These are phyloP conservation scores for Hyphodiscus sp. DNA, from an alignment of 2,329 filamentous ascomycete genomes.

Conservation along the genomic window DNA sequence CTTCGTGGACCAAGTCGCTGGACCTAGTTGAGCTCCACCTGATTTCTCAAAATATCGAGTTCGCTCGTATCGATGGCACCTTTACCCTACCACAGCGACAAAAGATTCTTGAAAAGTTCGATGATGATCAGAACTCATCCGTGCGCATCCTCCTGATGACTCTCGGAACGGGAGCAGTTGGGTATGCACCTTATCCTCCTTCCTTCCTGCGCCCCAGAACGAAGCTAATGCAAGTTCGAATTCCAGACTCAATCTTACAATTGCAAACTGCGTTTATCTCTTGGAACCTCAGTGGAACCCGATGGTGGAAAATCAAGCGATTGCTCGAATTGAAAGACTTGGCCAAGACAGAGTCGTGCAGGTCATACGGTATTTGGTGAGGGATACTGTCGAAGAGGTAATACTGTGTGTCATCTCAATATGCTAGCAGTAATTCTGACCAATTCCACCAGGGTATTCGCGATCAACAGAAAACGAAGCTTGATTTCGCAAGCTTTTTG, in stretches of 20 bases:
- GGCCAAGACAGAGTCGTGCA: slow-evolving; percentile 15
- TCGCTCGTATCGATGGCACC: slow-evolving; percentile 12
- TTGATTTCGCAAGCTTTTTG: too few relatives aligned
- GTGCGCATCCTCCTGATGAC: slow-evolving; percentile 16
- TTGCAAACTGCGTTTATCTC: slow-evolving; percentile 19
- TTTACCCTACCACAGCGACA: slow-evolving; percentile 2
- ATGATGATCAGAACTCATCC: slow-evolving; percentile 7
- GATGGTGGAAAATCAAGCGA: slow-evolving; percentile 17
- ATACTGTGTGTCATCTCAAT: too few relatives aligned
- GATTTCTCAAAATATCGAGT: slow-evolving; percentile 3
- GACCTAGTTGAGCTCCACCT: slow-evolving; percentile 14
- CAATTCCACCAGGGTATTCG: too few relatives aligned
- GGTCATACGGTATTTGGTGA: slow-evolving; percentile 17
- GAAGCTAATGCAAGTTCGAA: too few relatives aligned
- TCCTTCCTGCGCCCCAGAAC: too few relatives aligned
- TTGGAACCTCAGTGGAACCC: slow-evolving; percentile 22
- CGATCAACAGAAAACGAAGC: too few relatives aligned
- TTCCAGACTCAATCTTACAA: slow-evolving; percentile 14
- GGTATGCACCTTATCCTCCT: too few relatives aligned
- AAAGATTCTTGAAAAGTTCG: slow-evolving; percentile 1
- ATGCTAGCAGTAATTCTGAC: too few relatives aligned
- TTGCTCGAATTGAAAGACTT: slow-evolving; percentile 11
- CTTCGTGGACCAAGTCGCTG: slow-evolving; percentile 17
- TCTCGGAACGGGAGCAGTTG: slow-evolving; percentile 15
- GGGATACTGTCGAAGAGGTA: slow-evolving; percentile 17